These are phyloP conservation scores for Aspergillus sp. DNA, from an alignment of 2,329 filamentous ascomycete genomes.

Conservation along the genomic window DNA sequence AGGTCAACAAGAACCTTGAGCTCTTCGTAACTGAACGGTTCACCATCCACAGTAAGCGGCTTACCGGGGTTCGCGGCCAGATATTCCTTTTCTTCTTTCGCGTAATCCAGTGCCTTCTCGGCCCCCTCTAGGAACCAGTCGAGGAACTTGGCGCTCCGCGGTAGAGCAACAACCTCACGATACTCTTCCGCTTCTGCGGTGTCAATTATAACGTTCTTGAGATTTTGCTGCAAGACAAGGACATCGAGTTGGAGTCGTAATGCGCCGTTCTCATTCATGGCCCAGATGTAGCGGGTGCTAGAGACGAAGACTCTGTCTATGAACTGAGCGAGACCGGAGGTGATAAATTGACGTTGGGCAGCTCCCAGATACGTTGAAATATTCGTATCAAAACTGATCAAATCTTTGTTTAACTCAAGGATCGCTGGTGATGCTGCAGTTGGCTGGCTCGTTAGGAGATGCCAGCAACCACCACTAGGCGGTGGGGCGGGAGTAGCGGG, in stretches of 20 bases:
- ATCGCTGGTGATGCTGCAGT: constrained; percentile 62
- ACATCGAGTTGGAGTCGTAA: constrained; percentile 92
- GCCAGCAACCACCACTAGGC: constrained; percentile 66
- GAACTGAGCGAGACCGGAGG: constrained; percentile 71
- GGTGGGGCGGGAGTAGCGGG: constrained; percentile 58
- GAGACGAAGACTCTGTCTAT: constrained; percentile 77
- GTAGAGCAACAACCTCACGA: constrained; percentile 41
- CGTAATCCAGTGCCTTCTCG: constrained; percentile 45
- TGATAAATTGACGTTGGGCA: constrained; percentile 72
- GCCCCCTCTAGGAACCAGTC: constrained; percentile 50
- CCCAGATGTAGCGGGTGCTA: constrained; percentile 68
- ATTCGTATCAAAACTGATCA: constrained; percentile 86
- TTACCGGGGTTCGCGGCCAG: constrained; percentile 36
- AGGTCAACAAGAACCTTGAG: constrained; percentile 46
- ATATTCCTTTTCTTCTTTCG: constrained; percentile 45
- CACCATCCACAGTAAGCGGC: constrained; percentile 37
- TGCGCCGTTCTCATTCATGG: constrained; percentile 82
- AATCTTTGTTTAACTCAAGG: constrained; percentile 76
- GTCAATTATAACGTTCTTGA: constrained; percentile 77
- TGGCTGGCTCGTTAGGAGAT: constrained; percentile 43
- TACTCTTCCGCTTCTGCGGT: constrained; percentile 13
- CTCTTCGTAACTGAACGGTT: constrained; percentile 48
- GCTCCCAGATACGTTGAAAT: constrained; percentile 70
- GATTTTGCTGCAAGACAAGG: constrained; percentile 90
- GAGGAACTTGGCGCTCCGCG: constrained; percentile 46